These are phyloP conservation scores for Vitis hybrid DNA, from an alignment of 177 flowering plant genomes.

Conservation along the genomic window DNA sequence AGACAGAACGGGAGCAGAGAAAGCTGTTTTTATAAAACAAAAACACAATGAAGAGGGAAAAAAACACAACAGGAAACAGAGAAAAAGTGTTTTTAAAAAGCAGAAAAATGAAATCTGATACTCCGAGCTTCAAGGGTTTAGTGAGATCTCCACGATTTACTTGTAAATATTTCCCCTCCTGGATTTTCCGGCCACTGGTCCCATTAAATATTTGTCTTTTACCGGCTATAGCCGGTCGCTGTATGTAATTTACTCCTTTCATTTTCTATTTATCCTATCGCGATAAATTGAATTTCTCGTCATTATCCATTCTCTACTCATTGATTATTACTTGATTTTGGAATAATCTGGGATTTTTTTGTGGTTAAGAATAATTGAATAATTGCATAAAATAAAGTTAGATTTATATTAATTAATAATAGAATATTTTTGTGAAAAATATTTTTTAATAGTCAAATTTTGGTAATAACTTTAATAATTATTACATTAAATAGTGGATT, in stretches of 20 bases:
- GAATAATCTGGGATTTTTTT: too few species aligned
- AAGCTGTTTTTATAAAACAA: background rate
- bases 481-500: too few species aligned
- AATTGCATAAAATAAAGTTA: too few species aligned
- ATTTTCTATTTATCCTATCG: background rate
- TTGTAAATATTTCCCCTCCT: constrained; percentile 18
- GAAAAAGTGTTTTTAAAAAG: background rate
- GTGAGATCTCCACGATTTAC: constrained; percentile 29
- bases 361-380: too few species aligned
- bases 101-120: constrained; percentile 1
- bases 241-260: background rate
- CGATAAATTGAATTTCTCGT: constrained; percentile 1
- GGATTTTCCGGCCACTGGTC: background rate
- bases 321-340: too few species aligned
- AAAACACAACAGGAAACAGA: too few species aligned
- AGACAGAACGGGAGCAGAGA: background rate
- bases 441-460: too few species aligned
- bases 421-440: too few species aligned
- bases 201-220: background rate
- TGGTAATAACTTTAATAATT: too few species aligned
- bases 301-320: too few species aligned
- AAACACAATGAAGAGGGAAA: too few species aligned
- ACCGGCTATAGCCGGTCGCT: constrained; percentile 34
- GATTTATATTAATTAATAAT: too few species aligned
- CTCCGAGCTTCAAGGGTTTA: constrained; percentile 8